Percentiles rank a stretch among this genome's conserved stretches.
Conservation (phyloP, 2,329 filamentous ascomycete genomes). For the Fusarium secorum region DNA sequence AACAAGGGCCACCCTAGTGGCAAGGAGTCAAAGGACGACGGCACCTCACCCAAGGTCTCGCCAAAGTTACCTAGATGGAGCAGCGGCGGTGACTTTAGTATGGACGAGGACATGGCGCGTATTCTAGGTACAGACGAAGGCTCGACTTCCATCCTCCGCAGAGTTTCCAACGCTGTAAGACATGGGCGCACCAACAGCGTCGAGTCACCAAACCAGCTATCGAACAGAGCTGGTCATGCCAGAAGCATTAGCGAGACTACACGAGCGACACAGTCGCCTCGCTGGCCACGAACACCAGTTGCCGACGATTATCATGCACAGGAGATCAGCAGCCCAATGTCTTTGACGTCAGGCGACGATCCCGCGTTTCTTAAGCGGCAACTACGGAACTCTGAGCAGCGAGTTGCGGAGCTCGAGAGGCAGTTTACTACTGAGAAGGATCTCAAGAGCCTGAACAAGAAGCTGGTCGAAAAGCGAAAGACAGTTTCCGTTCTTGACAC, state of each 20-base stretch:
- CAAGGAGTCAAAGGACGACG: constrained; percentile 58
- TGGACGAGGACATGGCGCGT: constrained; percentile 95
- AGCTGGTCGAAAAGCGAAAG: constrained; percentile 89
- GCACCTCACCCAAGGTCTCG: constrained; percentile 60
- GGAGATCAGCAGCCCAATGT: constrained; percentile 77
- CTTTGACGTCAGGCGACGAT: constrained; percentile 71
- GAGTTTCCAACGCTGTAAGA: constrained; percentile 91
- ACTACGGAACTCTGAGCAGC: constrained; percentile 80
- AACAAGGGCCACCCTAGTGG: constrained; percentile 46
- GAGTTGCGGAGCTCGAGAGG: constrained; percentile 86
- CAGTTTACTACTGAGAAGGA: constrained; percentile 73
- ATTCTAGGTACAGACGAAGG: constrained; percentile 82
- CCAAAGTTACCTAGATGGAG: constrained; percentile 78
- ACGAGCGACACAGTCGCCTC: constrained; percentile 67
- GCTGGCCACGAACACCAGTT: constrained; percentile 74
- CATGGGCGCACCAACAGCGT: constrained; percentile 91
- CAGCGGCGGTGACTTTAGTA: constrained; percentile 83
- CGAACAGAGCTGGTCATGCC: constrained; percentile 58
- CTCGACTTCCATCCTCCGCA: constrained; percentile 81
- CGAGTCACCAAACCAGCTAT: constrained; percentile 57
- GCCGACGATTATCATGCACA: constrained; percentile 62
- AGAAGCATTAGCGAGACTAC: constrained; percentile 75
- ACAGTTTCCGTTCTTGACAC: constrained; percentile 95
- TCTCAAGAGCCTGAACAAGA: constrained; percentile 81
- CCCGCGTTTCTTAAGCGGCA: constrained; percentile 75